A percentile compares a stretch with the other conserved stretches of the same genome.
Conservation (phyloP, 2,329 filamentous ascomycete genomes). For the Dothidotthia symphoricarpi region DNA sequence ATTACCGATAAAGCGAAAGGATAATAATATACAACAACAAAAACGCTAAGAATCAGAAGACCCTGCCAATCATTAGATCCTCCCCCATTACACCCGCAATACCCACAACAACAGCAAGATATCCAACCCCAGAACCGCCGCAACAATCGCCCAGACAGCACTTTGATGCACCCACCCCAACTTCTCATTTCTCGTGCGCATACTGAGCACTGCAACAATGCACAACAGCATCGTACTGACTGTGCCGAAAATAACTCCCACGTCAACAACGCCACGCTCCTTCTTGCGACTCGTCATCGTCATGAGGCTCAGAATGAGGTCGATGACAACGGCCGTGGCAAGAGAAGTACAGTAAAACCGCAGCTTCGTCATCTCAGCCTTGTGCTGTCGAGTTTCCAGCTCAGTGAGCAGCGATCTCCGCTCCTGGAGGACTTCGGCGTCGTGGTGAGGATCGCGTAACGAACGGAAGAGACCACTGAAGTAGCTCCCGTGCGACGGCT, state of each 20-base stretch:
- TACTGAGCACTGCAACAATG: slow-evolving; percentile 31
- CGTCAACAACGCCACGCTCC: slow-evolving; percentile 69
- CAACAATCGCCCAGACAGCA: slow-evolving; percentile 24
- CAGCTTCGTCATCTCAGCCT: slow-evolving; percentile 37
- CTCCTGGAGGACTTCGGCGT: slow-evolving; percentile 48
- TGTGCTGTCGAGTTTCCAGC: slow-evolving; percentile 31
- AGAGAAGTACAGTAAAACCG: slow-evolving; percentile 53
- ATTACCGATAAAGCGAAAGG: too few relatives aligned
- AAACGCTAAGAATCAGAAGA: too few relatives aligned
- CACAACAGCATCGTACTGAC: slow-evolving; percentile 58
- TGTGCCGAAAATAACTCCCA: slow-evolving; percentile 68
- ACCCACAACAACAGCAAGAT: slow-evolving; percentile 34
- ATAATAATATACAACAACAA: too few relatives aligned
- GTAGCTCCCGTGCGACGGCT: slow-evolving; percentile 21
- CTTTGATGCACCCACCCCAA: slow-evolving; percentile 36
- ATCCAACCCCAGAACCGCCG: slow-evolving; percentile 29
- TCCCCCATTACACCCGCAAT: slow-evolving; percentile 13
- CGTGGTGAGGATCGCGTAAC: slow-evolving; percentile 24
- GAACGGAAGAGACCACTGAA: slow-evolving; percentile 35
- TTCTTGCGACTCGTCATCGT: slow-evolving; percentile 67
- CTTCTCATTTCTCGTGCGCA: slow-evolving; percentile 31
- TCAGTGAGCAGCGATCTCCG: slow-evolving; percentile 50
- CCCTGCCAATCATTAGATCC: neutral
- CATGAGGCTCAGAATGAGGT: slow-evolving; percentile 64
- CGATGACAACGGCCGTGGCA: slow-evolving; percentile 60